These are phyloP conservation scores for Jamesozyma gamospora DNA, from an alignment of 805 yeast genomes.

Conservation along the genomic window DNA sequence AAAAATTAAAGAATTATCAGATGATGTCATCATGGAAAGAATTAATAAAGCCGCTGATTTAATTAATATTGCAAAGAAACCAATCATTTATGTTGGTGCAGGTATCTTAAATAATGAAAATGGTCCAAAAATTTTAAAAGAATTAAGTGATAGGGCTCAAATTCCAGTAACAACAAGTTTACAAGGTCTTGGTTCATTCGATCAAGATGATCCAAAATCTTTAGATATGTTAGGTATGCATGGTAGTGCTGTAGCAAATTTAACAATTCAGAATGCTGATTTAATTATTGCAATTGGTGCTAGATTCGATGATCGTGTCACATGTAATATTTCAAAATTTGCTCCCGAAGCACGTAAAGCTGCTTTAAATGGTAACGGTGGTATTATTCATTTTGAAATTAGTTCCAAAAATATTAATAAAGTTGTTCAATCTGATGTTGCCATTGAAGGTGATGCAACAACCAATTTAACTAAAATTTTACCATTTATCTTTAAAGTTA, in stretches of 20 bases:
- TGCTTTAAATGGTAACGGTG: slow-evolving; percentile 82
- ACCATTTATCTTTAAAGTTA: slow-evolving; percentile 57
- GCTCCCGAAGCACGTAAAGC: slow-evolving; percentile 93
- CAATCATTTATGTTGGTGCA: slow-evolving; percentile 84
- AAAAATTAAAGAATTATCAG: slow-evolving; percentile 52
- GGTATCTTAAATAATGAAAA: slow-evolving; percentile 75
- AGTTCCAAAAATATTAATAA: slow-evolving; percentile 95
- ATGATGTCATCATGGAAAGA: slow-evolving; percentile 65
- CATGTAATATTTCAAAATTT: slow-evolving; percentile 73
- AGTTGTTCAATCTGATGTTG: slow-evolving; percentile 92
- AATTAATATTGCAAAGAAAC: slow-evolving; percentile 75
- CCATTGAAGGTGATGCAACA: slow-evolving; percentile 93
- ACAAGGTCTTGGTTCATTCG: slow-evolving; percentile 90
- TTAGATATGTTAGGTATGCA: slow-evolving; percentile 98
- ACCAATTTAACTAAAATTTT: slow-evolving; percentile 61
- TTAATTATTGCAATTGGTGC: slow-evolving; percentile 91
- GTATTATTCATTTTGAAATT: slow-evolving; percentile 93
- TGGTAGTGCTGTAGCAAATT: slow-evolving; percentile 89
- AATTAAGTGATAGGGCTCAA: slow-evolving; percentile 78
- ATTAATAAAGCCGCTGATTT: slow-evolving; percentile 68
- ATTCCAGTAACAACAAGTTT: slow-evolving; percentile 95
- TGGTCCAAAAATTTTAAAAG: slow-evolving; percentile 71
- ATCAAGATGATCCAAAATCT: slow-evolving; percentile 83
- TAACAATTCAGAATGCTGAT: slow-evolving; percentile 90
- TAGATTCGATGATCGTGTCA: slow-evolving; percentile 97